Conservation (phyloP, 1,284 basidiomycete species). For the Agroathelia rolfsii region DNA sequence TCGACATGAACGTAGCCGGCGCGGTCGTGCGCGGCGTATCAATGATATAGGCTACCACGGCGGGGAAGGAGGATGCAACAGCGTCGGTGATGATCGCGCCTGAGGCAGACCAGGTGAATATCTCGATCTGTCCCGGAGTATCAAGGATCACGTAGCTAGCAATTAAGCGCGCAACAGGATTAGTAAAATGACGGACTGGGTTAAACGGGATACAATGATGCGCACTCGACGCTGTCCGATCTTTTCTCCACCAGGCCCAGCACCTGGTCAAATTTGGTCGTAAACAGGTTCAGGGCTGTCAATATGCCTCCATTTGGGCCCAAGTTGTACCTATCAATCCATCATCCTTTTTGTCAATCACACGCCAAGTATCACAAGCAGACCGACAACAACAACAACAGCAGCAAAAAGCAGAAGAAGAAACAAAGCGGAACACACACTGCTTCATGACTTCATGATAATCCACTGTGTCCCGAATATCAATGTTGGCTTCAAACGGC, state of each 20-base stretch:
- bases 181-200: constrained; percentile 2
- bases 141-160: constrained; percentile 87
- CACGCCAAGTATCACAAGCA: constrained; percentile 12
- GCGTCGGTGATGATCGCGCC: constrained; percentile 98
- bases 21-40: constrained; percentile 94
- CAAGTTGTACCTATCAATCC: constrained; percentile 75
- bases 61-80: constrained; percentile 87
- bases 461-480: constrained; percentile 96
- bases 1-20: constrained; percentile 98
- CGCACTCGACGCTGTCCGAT: constrained; percentile 79
- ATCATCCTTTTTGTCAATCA: constrained; percentile 14
- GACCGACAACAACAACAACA: too few species aligned
- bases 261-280: constrained; percentile 99
- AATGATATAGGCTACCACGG: constrained; percentile 94
- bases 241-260: constrained; percentile 88
- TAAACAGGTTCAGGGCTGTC: constrained; percentile 95
- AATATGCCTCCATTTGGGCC: constrained; percentile 98
- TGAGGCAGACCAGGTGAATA: constrained; percentile 99
- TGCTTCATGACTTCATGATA: constrained; percentile 99
- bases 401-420: constrained; percentile 9
- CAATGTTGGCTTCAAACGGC: constrained; percentile 94
- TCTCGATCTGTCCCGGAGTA: constrained; percentile 99
- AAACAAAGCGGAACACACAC: constrained; percentile 43
- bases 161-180: too few species aligned
- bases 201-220: constrained; percentile 10